Base-by-base conservation (phyloP, 1,284 basidiomycete genomes). In the Meira nashicola region DNA sequence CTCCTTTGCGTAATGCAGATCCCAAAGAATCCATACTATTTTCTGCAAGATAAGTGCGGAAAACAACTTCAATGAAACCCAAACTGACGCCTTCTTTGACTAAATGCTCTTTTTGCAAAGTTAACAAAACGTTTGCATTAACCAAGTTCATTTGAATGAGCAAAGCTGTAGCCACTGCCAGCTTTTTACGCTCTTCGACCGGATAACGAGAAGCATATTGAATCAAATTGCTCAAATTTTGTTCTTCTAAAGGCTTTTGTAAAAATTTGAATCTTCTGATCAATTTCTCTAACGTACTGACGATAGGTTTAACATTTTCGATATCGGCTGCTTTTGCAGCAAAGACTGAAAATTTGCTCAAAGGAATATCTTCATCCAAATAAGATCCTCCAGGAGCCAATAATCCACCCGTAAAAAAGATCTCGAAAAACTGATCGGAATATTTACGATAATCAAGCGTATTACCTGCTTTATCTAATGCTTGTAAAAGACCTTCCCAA, bases 241-340 rank as follows among this genome's bases (percentile, higher is more conserved):
- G 85, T 78, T 88, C 88, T 80, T 96, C 93, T 52, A 97, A 86
- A 46, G 92, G 91, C 79, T 88, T 91, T 81, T 96, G 93, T 69
- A 97, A 88, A 83, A 96, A 97, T 80, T 96, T 96, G 84, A 95
- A 97, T 23, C 68, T 39, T 81, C 93, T 85, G 82, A 93, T 91
- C 64, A 97, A 87, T 81, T 92, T 93, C 80, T 93, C 92, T 71
- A 96, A 83, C 39, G 93, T 91, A 65, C 93, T 91, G 59, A 94
- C 84, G 71, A 94, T 91, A 76, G 88, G 89, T 84, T 89, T 93
- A 79, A 96, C 83, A 43, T 70, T 62, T 14, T 64, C 63, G 10
- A 60, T 43, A 19, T 51, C 50, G 33, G 57, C 58, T 21, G 53
- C 59, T 57, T 68, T 86, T 65, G 88, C 87, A 68, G 87, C 87